Conservation (phyloP, 257 asterid genomes). For the Cinchona pubescens region DNA sequence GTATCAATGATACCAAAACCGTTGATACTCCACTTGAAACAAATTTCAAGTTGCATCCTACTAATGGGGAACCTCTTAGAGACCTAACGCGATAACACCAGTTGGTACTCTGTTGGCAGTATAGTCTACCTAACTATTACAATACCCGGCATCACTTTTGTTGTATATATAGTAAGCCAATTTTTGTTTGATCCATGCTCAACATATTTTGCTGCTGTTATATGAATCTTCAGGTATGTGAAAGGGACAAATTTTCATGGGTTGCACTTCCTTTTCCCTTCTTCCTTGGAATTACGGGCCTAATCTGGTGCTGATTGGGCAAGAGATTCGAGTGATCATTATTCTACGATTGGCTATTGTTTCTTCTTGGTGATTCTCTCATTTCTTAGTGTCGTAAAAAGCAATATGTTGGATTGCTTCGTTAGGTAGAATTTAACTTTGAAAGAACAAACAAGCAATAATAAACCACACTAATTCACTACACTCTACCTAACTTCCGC, state of each 20-base stretch:
- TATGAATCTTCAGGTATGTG: background rate
- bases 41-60: background rate
- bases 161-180: background rate
- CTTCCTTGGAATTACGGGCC: background rate
- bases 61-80: background rate
- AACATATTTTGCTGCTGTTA: background rate
- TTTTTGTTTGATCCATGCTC: background rate
- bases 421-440: no score
- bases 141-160: background rate
- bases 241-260: background rate
- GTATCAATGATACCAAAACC: background rate
- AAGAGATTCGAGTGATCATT: background rate
- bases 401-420: no score
- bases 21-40: background rate
- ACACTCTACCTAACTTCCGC: no score
- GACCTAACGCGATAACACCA: no score
- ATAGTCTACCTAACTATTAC: background rate
- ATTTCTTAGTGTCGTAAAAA: background rate
- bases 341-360: background rate
- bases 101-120: background rate
- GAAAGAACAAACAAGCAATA: no score
- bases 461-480: no score
- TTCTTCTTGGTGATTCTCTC: background rate
- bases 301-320: constrained; percentile 2
- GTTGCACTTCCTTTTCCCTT: background rate